Evolutionary conservation across 129 eudicot genomes (phyloP), one percentile per base, ranked within the genome.

Genomic region (Flaveria ramosissima): DNA sequence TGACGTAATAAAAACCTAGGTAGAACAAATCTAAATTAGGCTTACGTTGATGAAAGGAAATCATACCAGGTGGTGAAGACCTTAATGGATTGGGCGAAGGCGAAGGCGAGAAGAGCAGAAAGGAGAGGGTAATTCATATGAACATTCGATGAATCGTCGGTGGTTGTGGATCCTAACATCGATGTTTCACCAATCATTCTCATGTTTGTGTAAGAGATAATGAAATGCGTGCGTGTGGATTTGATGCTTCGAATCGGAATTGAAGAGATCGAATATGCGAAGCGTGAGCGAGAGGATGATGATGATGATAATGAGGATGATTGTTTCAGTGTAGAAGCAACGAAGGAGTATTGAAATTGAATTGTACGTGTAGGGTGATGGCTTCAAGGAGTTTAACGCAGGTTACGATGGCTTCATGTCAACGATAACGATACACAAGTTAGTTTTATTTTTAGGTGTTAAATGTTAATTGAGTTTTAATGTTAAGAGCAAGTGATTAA

Each of bases 41-140:
- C 13, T 23, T 43, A 39, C 0, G n/a, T 0, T 36, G 41, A 68
- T 48, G 27, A 50, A 69, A 71, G 0, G n/a, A 46, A 74, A 19
- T 23, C 61, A 74, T 91, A 94, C 99, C 99, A 84, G 76, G 97
- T 70, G 74, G 97, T 83, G 89, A 91, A 27, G 82, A 91, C 67
- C 79, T 95, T 95, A 66, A 85, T 77, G 63, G 85, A 82, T 76
- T 95, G 99, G 73, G 99, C 99, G 72, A 89, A 39, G 0, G 81
- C 78, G 47, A 95, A 95, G 27, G 99, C 94, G 17, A 89, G 26
- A 48, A 95, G 70, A 23, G 99, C 99, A 48, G 97, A 89, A 57
- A 95, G 70, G 71, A 95, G 85, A 68, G 96, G 90, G 76, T 83
- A 88, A 74, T 95, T 95, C 8, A 87, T 77, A 48, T 83, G 86